phyloP scores from a whole-genome alignment of 2,329 filamentous ascomycete species.

The Neofusicoccum umdonicola region DNA sequence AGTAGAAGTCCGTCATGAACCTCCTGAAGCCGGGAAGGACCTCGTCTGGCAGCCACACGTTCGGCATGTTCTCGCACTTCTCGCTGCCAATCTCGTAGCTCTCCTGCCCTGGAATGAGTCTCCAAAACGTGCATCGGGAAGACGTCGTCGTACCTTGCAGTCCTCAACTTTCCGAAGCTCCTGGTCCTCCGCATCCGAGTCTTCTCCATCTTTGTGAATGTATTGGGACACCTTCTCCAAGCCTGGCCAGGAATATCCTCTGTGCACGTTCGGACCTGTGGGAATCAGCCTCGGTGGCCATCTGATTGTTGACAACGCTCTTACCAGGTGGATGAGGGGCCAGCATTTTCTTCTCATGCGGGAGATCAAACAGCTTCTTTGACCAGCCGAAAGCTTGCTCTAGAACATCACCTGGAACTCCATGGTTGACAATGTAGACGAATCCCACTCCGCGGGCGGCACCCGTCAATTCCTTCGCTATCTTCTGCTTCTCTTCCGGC shows the following conservation, averaged over 20 bases:
- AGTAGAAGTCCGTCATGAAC: conserved; percentile 52
- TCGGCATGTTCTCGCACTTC: conserved; percentile 41
- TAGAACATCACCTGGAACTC: conserved; percentile 39
- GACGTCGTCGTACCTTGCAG: conserved; percentile 44
- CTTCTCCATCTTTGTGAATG: conserved; percentile 44
- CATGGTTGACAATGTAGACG: conserved; percentile 50
- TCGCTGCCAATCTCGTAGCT: conserved; percentile 49
- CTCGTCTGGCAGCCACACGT: conserved; percentile 49
- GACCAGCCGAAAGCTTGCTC: conserved; percentile 46
- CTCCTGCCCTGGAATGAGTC: conserved; percentile 20
- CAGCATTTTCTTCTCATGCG: conserved; percentile 46
- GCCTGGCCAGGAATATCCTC: conserved; percentile 57
- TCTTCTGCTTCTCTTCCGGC: conserved; percentile 26
- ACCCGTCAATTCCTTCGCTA: conserved; percentile 40
- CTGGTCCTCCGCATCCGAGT: conserved; percentile 41
- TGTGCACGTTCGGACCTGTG: conserved; percentile 44
- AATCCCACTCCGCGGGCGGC: conserved; percentile 48
- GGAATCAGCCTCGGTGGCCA: neutral
- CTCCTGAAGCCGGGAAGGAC: conserved; percentile 45
- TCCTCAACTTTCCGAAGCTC: conserved; percentile 48
- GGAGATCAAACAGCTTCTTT: conserved; percentile 45
- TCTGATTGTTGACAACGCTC: neutral
- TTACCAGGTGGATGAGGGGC: conserved; percentile 49
- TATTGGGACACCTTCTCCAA: conserved; percentile 48
- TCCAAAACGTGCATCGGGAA: neutral